These are phyloP conservation scores for Manihot esculenta DNA, from an alignment of 441 rosid genomes.

Conservation along the genomic window DNA sequence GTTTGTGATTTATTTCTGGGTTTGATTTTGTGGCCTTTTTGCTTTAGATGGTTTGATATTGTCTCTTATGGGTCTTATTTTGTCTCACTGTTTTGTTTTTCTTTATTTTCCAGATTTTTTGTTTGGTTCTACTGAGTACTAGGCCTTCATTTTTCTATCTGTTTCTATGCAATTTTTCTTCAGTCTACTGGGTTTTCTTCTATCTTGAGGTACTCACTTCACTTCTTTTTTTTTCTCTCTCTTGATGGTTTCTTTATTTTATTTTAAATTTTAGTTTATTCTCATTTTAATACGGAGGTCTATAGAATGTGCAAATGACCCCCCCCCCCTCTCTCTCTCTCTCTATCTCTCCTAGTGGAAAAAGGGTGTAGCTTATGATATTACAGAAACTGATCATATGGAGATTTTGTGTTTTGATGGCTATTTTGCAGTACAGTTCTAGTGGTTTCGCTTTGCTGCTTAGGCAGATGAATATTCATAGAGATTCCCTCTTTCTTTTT, in stretches of 20 bases:
- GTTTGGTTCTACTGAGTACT: slow-evolving; percentile 9
- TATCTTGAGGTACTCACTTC: slow-evolving; percentile 5
- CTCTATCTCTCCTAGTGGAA: background rate
- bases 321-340: too few relatives aligned
- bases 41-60: background rate
- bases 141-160: slow-evolving; percentile 11
- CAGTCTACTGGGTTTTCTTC: slow-evolving; percentile 19
- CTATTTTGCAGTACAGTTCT: slow-evolving; percentile 4
- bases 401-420: slow-evolving; percentile 2
- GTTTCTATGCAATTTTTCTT: slow-evolving; percentile 7
- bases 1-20: background rate
- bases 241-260: background rate
- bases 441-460: slow-evolving; percentile 2
- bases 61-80: slow-evolving; percentile 8
- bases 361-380: background rate
- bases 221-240: background rate
- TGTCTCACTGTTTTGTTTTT: background rate
- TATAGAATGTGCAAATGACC: background rate
- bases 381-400: background rate
- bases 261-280: background rate
- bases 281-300: background rate
- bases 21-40: background rate
- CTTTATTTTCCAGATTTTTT: slow-evolving; percentile 3
- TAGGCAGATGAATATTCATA: slow-evolving; percentile 23
- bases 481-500: slow-evolving; percentile 20